phyloP scores from a whole-genome alignment of 2,329 filamentous ascomycete species.

The Diaporthe eres region DNA sequence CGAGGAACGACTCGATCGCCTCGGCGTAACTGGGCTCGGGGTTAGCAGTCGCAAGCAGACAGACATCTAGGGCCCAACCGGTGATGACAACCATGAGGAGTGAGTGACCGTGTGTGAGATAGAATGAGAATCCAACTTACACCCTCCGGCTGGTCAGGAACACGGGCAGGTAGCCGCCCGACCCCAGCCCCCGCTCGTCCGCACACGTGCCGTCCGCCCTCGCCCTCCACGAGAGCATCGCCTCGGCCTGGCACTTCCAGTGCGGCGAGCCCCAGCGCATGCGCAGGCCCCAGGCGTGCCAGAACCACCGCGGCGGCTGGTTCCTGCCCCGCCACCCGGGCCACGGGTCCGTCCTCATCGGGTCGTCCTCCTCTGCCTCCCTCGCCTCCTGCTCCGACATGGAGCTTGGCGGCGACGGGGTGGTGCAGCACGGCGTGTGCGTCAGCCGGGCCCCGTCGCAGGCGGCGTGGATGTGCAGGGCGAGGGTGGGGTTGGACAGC shows the following conservation, averaged over 20 bases:
- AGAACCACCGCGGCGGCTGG: slow-evolving; percentile 46
- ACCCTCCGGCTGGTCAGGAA: slow-evolving; percentile 46
- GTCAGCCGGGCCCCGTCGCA: slow-evolving; percentile 25
- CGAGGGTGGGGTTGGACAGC: slow-evolving; percentile 32
- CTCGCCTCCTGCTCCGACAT: background rate
- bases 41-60: background rate
- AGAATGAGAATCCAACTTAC: slow-evolving; percentile 37
- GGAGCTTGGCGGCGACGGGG: too few species aligned
- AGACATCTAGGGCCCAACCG: background rate
- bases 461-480: slow-evolving; percentile 40
- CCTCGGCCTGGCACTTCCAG: slow-evolving; percentile 46
- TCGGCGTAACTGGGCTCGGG: slow-evolving; percentile 43
- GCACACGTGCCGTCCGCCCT: slow-evolving; percentile 33
- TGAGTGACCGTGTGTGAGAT: too few species aligned
- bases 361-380: slow-evolving; percentile 36
- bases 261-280: slow-evolving; percentile 46
- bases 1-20: slow-evolving; percentile 44
- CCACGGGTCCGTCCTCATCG: slow-evolving; percentile 40
- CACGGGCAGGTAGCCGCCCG: slow-evolving; percentile 42
- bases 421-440: slow-evolving; percentile 32
- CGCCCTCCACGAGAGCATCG: slow-evolving; percentile 44
- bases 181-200: slow-evolving; percentile 12
- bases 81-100: background rate
- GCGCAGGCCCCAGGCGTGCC: slow-evolving; percentile 44
- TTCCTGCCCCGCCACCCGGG: slow-evolving; percentile 35